A percentile compares a stretch with the other conserved stretches of the same genome.
Conservation (phyloP, 2,329 filamentous ascomycete genomes). For the Xylaria sp. region DNA sequence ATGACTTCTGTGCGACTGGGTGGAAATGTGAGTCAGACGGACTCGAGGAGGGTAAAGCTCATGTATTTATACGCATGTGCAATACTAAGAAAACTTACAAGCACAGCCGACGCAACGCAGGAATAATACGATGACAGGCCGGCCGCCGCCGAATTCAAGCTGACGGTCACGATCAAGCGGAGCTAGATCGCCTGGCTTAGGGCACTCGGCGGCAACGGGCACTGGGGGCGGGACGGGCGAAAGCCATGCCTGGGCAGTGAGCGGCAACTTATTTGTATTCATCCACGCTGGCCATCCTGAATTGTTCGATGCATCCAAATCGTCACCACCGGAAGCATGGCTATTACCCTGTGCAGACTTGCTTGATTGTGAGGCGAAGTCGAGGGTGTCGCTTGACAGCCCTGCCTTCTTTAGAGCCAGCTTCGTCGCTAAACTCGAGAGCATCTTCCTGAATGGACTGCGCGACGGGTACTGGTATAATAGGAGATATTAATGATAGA, state of each 20-base stretch:
- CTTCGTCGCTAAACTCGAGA: constrained; percentile 67
- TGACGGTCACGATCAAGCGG: constrained; percentile 60
- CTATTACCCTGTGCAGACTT: constrained; percentile 41
- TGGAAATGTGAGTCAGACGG: constrained; percentile 19
- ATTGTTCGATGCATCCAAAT: constrained; percentile 44
- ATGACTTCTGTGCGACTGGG: constrained; percentile 66
- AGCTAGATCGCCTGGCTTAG: constrained; percentile 60
- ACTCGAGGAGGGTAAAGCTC: constrained; percentile 2
- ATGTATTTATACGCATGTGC: constrained; percentile 7
- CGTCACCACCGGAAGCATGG: constrained; percentile 47
- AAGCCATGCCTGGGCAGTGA: constrained; percentile 66
- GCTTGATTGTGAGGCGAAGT: constrained; percentile 51
- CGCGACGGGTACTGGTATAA: not conserved
- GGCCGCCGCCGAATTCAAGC: constrained; percentile 57
- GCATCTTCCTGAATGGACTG: constrained; percentile 55
- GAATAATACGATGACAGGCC: constrained; percentile 61
- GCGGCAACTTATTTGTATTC: constrained; percentile 60
- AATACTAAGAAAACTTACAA: constrained; percentile 53
- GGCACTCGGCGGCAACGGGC: constrained; percentile 55
- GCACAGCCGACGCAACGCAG: constrained; percentile 67
- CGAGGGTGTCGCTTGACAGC: constrained; percentile 62
- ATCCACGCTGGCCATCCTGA: constrained; percentile 58
- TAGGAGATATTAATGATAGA: not conserved
- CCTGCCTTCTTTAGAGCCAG: constrained; percentile 68
- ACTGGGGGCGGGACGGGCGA: constrained; percentile 63